Evolutionary conservation across 108 stramenopile genomes (phyloP).

Genomic region (Skeletonema tropicum): DNA sequence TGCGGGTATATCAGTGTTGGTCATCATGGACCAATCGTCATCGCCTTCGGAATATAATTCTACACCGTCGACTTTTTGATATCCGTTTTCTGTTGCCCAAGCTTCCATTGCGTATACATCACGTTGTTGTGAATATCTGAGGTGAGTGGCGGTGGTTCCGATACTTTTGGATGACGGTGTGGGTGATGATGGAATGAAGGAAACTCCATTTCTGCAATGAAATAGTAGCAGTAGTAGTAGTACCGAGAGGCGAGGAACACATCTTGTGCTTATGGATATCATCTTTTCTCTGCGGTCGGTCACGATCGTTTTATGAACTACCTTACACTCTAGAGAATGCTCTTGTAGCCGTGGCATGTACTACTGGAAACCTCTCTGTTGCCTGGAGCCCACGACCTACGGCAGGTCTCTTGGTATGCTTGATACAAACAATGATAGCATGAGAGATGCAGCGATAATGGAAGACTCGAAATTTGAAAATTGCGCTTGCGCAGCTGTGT

Average conservation of each 20-base stretch:
- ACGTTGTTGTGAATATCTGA: conserved; percentile 16
- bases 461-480: too few relatives aligned
- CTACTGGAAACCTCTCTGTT: too few relatives aligned
- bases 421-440: too few relatives aligned
- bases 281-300: not conserved
- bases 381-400: too few relatives aligned
- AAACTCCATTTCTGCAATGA: not conserved
- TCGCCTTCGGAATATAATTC: conserved; percentile 47
- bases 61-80: conserved; percentile 42
- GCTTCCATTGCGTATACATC: conserved; percentile 33
- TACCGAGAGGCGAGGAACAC: not conserved
- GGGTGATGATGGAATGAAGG: not conserved
- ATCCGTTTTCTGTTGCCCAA: conserved; percentile 39
- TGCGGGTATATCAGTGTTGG: conserved; percentile 44
- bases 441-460: too few relatives aligned
- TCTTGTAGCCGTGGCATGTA: too few relatives aligned
- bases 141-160: not conserved
- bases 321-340: not conserved
- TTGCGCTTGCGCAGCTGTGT: too few relatives aligned
- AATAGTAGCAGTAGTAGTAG: not conserved
- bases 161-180: not conserved
- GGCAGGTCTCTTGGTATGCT: too few relatives aligned
- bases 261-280: not conserved
- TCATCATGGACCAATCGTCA: conserved; percentile 31
- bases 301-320: not conserved